Evolutionary conservation across 371 early-diverging fungal genomes (phyloP).

Genomic region (Mortierella sp.): DNA sequence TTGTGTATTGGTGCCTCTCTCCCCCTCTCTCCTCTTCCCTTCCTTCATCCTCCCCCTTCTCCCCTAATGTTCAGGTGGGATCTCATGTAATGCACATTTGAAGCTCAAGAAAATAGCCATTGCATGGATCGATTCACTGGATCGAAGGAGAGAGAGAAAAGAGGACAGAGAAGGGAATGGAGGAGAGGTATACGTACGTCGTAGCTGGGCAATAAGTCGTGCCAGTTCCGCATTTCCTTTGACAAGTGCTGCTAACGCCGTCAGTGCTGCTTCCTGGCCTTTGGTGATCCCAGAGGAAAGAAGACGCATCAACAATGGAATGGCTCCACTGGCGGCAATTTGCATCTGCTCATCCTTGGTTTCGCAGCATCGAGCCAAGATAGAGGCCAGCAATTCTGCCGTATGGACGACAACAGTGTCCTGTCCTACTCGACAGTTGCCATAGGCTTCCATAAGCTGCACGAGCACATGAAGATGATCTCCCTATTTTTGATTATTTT

Average conservation of each 20-base stretch:
- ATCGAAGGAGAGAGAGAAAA: no score
- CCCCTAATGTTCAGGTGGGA: not conserved
- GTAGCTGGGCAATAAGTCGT: slow-evolving; percentile 57
- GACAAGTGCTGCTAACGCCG: slow-evolving; percentile 76
- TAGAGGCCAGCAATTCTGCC: slow-evolving; percentile 74
- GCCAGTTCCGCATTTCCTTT: slow-evolving; percentile 71
- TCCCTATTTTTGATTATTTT: slow-evolving; percentile 36
- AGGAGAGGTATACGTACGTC: slow-evolving; percentile 52
- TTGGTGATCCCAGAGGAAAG: slow-evolving; percentile 64
- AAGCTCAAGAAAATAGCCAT: not conserved
- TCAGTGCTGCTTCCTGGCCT: slow-evolving; percentile 85
- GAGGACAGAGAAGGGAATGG: not conserved
- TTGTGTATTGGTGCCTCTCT: no score
- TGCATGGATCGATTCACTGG: no score
- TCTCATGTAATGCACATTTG: not conserved
- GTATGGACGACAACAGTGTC: slow-evolving; percentile 64
- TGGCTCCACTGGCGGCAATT: slow-evolving; percentile 67
- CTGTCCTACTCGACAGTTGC: slow-evolving; percentile 54
- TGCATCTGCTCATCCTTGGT: slow-evolving; percentile 68
- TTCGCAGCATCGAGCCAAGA: slow-evolving; percentile 74
- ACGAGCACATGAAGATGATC: slow-evolving; percentile 54
- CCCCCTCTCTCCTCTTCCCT: no score
- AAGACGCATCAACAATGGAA: slow-evolving; percentile 69
- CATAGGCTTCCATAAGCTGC: slow-evolving; percentile 43
- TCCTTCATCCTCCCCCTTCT: no score